phyloP scores from a whole-genome alignment of 305 asterid species.

The Rubia balearica region DNA sequence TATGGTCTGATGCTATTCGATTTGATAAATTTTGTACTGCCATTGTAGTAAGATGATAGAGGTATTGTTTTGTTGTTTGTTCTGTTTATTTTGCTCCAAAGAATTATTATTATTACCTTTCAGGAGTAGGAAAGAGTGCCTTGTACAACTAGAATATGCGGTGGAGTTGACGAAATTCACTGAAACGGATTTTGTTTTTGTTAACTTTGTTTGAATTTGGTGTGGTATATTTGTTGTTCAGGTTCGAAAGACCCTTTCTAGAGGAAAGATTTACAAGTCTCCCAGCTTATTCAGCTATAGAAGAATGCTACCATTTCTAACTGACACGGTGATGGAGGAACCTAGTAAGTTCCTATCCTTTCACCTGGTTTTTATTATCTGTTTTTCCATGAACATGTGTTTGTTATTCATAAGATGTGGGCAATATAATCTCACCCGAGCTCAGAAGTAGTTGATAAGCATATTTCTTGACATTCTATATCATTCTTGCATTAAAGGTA shows the following conservation, averaged over 20 bases:
- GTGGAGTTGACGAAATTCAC: not conserved
- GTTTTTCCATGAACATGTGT: not conserved
- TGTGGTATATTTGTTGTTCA: conserved; percentile 19
- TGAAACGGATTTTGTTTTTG: not conserved
- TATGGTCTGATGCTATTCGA: not conserved
- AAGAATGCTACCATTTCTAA: conserved; percentile 69
- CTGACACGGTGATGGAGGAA: conserved; percentile 37
- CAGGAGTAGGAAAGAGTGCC: not conserved
- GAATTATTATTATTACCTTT: too few species aligned
- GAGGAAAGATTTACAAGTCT: conserved; percentile 45
- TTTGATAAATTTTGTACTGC: not conserved
- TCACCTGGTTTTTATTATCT: not conserved
- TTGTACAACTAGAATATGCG: not conserved
- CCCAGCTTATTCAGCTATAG: conserved; percentile 61
- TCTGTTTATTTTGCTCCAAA: not conserved
- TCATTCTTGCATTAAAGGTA: conserved; percentile 24
- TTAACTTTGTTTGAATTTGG: not conserved
- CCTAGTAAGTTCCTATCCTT: conserved; percentile 31
- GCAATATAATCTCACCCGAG: not conserved
- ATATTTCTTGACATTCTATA: not conserved
- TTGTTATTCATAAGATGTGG: not conserved
- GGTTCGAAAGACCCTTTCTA: conserved; percentile 28
- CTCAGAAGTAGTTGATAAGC: not conserved
- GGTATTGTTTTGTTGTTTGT: not conserved
- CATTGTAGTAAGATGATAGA: too few species aligned